Evolutionary conservation across 441 rosid species (phyloP).

Genomic region (Croton setiger): DNA sequence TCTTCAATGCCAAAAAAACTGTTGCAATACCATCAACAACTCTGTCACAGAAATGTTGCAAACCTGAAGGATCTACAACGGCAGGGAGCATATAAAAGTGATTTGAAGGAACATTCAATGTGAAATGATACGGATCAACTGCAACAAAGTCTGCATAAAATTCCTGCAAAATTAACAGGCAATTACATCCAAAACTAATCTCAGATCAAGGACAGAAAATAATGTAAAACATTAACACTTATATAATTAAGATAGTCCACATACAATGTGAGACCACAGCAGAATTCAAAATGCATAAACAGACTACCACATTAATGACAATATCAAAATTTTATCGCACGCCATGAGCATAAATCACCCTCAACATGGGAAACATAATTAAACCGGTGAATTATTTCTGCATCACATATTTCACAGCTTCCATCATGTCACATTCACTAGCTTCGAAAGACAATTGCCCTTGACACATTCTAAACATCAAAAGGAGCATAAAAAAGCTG

Average conservation of each 20-base stretch:
- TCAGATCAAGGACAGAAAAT: background rate
- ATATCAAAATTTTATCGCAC: too few relatives aligned
- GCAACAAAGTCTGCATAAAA: constrained; percentile 93
- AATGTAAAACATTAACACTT: background rate
- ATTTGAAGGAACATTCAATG: constrained; percentile 72
- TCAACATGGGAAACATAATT: background rate
- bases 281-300: background rate
- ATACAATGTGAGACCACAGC: background rate
- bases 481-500: background rate
- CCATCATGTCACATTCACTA: background rate
- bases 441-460: background rate
- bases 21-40: constrained; percentile 89
- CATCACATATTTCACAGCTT: background rate
- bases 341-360: too few relatives aligned
- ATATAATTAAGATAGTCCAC: background rate
- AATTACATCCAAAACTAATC: constrained; percentile 20
- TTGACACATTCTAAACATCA: background rate
- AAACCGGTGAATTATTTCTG: background rate
- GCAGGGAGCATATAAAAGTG: constrained; percentile 92
- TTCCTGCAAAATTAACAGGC: constrained; percentile 59
- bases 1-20: constrained; percentile 76
- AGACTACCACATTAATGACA: too few relatives aligned
- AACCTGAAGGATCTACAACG: constrained; percentile 79
- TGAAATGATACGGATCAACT: constrained; percentile 78
- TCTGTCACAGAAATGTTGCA: constrained; percentile 81